A percentile compares a stretch with the other conserved stretches of the same genome.
Conservation (phyloP, 1,284 basidiomycete genomes). For the Coniophora puteana region DNA sequence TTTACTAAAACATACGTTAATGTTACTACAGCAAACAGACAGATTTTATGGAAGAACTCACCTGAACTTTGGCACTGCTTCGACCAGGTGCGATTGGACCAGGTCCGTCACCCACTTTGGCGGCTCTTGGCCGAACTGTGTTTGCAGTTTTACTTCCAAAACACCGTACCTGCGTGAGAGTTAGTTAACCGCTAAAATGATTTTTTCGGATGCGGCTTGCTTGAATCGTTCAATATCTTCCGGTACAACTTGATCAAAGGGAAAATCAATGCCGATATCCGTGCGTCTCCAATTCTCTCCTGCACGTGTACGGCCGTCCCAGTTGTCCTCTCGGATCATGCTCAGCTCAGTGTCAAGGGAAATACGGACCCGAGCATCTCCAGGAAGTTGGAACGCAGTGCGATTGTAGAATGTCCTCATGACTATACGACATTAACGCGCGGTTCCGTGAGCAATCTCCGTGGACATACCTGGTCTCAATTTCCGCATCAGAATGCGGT, state of each 20-base stretch:
- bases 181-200: background rate
- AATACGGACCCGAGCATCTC: conserved; percentile 96
- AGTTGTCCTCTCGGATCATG: conserved; percentile 95
- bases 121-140: conserved; percentile 94
- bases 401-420: conserved; percentile 99
- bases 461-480: conserved; percentile 77
- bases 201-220: conserved; percentile 36
- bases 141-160: conserved; percentile 96
- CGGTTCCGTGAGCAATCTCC: background rate
- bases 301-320: conserved; percentile 81
- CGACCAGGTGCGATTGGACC: conserved; percentile 91
- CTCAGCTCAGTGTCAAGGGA: conserved; percentile 97
- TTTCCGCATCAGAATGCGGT: conserved; percentile 82
- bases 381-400: conserved; percentile 97
- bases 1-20: conserved; percentile 46
- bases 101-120: conserved; percentile 96
- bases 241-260: conserved; percentile 75
- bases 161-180: conserved; percentile 65
- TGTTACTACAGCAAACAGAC: conserved; percentile 12
- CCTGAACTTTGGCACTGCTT: conserved; percentile 91
- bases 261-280: conserved; percentile 91
- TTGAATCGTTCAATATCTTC: conserved; percentile 95
- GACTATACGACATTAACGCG: conserved; percentile 43
- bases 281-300: conserved; percentile 92
- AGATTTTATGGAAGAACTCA: conserved; percentile 21